Evolutionary conservation across 1,284 basidiomycete genomes (phyloP), one percentile per base, ranked within the genome.

Genomic region (Garcileccinum viscosum): DNA sequence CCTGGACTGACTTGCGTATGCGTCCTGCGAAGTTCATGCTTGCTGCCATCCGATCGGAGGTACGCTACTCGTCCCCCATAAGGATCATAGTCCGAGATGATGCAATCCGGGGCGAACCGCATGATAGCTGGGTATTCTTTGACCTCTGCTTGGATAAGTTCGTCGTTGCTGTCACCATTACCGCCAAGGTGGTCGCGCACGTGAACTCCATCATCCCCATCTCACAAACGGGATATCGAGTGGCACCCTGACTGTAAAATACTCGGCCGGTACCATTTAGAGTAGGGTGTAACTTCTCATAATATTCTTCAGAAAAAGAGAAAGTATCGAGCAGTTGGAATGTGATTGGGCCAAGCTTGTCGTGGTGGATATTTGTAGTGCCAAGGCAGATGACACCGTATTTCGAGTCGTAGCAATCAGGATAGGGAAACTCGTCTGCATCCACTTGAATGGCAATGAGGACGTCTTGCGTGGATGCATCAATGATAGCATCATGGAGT

Each of bases 31-130:
- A n/a, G n/a, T n/a, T n/a, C n/a, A n/a, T n/a, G n/a, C n/a, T n/a
- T n/a, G n/a, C n/a, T n/a, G n/a, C n/a, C n/a, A 22, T 5, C 1
- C 44, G 14, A 59, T 50, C 35, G 58, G 8, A 76, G 27, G 33
- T 68, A 77, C 27, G 77, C 53, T 17, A 40, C 50, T 62, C 72
- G 68, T 2, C 76, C 74, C 0, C 64, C 62, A 63, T 75, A 77
- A 5, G 73, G 74, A 58, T 75, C 76, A 50, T 76, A 76, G 47
- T 77, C 74, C 63, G 58, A 37, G 19, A 76, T 53, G 47, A 27
- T 50, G 47, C 17, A 12, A 12, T 37, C 11, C 11, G 35, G 3
- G 37, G 37, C 4, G 7, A 38, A 38, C 24, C 7, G 47, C 14
- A 50, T 47, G n/a, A 47, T 37, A 12, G n/a, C n/a, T n/a, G 35